Evolutionary conservation across 495 filamentous ascomycete species (phyloP), one percentile per base, ranked within the genome.

Genomic region (Aspergillus olivimuriae): DNA sequence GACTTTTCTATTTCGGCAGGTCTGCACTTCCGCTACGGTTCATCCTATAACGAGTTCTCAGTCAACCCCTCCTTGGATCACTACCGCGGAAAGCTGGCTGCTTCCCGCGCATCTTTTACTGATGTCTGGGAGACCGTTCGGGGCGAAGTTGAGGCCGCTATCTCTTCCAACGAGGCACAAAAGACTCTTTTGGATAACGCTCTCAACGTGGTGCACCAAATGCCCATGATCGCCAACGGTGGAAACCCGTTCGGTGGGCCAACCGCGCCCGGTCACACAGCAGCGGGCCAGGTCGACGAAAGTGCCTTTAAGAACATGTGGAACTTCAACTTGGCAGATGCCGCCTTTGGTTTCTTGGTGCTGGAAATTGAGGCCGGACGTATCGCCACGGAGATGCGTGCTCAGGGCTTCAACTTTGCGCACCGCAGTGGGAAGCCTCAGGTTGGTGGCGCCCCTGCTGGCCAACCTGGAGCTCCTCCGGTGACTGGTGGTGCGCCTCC

Each of bases 261-360:
- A 10, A 75, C 81, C 46, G 77, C 81, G n/a, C 82, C 84, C 14
- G 76, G 76, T 37, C 77, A 75, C 50, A 80, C n/a, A n/a, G n/a
- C 78, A 17, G 82, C 82, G 48, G 91, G 92, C 15, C 88, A 94
- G 53, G 88, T 99, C 15, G 92, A 99, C 55, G 92, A 99, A 69
- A 95, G 90, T 50, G 92, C 92, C 0, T 99, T 99, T 74, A 99
- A 99, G 74, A 99, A 99, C 56, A 97, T 97, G 94, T 99, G 92
- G 92, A 99, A 99, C 68, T 99, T 99, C 70, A 99, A 99, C 62
- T 67, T 99, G 38, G 92, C 92, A 16, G 92, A 99, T 69, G 92
- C 92, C 26, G 94, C 92, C 10, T 99, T 95, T 60, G 92, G 92
- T 34, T 97, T 85, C 74, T 72, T 99, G 39, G 89, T 97, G 12